Conservation (phyloP, 1,284 basidiomycete genomes). For the Irpex rosettiformis region DNA sequence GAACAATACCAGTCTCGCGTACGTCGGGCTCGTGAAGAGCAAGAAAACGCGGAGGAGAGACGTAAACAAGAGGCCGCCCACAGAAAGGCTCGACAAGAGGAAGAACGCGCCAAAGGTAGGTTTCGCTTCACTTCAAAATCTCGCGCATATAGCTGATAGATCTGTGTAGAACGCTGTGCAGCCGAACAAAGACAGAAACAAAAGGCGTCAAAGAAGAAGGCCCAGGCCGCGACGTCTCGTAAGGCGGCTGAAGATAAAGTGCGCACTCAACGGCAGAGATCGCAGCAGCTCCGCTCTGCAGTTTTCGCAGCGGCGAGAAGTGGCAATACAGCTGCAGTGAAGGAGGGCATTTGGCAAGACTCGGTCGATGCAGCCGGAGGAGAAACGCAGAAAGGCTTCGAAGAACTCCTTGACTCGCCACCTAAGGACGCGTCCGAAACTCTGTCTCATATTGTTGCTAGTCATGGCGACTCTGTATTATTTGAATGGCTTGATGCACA, state of each 20-base stretch:
- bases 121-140: background rate
- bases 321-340: conserved; percentile 49
- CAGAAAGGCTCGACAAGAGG: conserved; percentile 43
- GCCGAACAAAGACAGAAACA: conserved; percentile 56
- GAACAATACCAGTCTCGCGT: conserved; percentile 51
- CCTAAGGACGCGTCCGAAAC: conserved; percentile 62
- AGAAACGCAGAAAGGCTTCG: conserved; percentile 56
- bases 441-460: conserved; percentile 61
- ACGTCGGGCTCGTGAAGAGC: conserved; percentile 47
- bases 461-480: conserved; percentile 49
- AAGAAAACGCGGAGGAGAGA: conserved; percentile 48
- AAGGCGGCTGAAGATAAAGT: conserved; percentile 48
- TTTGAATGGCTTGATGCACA: conserved; percentile 68
- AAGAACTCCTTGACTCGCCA: conserved; percentile 41
- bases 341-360: conserved; percentile 64
- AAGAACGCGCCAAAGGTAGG: conserved; percentile 51
- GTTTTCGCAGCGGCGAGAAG: conserved; percentile 61
- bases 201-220: conserved; percentile 53
- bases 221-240: conserved; percentile 45
- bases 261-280: conserved; percentile 41
- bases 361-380: conserved; percentile 66
- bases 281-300: conserved; percentile 53
- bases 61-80: conserved; percentile 41
- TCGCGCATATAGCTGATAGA: background rate
- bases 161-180: conserved; percentile 39